These are phyloP conservation scores for Aspergillus niger DNA, from an alignment of 2,329 filamentous ascomycete genomes.

Conservation along the genomic window DNA sequence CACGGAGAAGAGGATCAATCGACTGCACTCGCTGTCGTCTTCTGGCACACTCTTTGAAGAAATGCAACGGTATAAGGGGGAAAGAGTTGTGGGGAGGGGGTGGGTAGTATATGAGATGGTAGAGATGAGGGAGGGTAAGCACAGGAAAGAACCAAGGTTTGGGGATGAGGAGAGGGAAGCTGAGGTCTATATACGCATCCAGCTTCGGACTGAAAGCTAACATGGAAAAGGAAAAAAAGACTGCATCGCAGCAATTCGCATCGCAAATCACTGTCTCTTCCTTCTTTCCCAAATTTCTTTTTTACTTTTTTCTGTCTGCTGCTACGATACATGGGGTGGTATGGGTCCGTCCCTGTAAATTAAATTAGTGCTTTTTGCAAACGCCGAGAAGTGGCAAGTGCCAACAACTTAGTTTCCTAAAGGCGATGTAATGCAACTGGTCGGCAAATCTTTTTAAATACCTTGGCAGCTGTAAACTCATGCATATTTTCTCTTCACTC, in stretches of 20 bases:
- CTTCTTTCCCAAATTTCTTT: conserved; percentile 3
- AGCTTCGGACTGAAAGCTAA: neutral
- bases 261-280: neutral
- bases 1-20: neutral
- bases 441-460: no score
- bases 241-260: neutral
- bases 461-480: no score
- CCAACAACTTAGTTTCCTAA: neutral
- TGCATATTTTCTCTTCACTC: no score
- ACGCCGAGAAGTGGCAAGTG: neutral
- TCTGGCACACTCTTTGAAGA: neutral
- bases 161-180: neutral
- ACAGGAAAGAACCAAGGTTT: neutral
- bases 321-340: neutral
- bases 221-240: neutral
- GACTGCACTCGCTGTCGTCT: neutral
- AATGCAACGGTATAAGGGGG: neutral
- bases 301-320: conserved; percentile 2
- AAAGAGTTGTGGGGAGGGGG: neutral
- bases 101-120: neutral
- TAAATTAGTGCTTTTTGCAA: neutral
- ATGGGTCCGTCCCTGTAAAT: neutral
- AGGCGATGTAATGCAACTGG: no score
- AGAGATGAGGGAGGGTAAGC: neutral
- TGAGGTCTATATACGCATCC: conserved; percentile 1